Conservation (phyloP, 1,284 basidiomycete species). For the Microbotryum silenes-acaulis region DNA sequence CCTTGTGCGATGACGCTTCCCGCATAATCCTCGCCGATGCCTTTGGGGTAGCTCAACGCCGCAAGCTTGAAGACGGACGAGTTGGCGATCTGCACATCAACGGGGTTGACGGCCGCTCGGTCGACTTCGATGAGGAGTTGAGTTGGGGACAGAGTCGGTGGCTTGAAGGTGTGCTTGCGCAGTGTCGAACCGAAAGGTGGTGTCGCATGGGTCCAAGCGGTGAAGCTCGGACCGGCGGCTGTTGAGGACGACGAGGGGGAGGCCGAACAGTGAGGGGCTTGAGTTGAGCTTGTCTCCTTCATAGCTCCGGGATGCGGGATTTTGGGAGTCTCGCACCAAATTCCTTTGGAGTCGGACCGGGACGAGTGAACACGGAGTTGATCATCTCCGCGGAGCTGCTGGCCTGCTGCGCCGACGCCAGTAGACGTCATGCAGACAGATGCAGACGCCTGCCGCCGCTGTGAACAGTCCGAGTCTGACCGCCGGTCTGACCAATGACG, state of each 20-base stretch:
- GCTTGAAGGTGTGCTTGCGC: constrained; percentile 1
- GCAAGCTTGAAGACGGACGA: constrained; percentile 48
- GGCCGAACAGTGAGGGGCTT: too few species aligned
- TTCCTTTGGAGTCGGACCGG: too few species aligned
- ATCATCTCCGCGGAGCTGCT: too few species aligned
- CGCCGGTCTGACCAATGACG: too few species aligned
- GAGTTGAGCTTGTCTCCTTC: too few species aligned
- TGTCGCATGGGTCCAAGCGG: constrained; percentile 14
- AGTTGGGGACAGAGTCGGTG: constrained; percentile 1
- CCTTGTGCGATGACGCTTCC: constrained; percentile 51
- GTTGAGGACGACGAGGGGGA: not conserved
- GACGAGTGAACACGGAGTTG: too few species aligned
- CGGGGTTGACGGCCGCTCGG: constrained; percentile 67
- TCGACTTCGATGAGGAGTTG: constrained; percentile 67
- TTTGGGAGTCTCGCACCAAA: too few species aligned
- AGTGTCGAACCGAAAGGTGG: constrained; percentile 22
- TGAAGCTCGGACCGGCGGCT: constrained; percentile 1
- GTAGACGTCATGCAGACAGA: too few species aligned
- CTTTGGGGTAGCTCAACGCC: constrained; percentile 32
- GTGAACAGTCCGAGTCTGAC: too few species aligned
- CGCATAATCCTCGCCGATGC: constrained; percentile 47
- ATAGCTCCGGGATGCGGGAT: too few species aligned
- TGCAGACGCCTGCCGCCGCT: too few species aligned
- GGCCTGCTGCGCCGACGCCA: too few species aligned
- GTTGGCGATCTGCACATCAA: constrained; percentile 45